phyloP scores from a whole-genome alignment of 306 rosid species.

The Medicago lupulina region DNA sequence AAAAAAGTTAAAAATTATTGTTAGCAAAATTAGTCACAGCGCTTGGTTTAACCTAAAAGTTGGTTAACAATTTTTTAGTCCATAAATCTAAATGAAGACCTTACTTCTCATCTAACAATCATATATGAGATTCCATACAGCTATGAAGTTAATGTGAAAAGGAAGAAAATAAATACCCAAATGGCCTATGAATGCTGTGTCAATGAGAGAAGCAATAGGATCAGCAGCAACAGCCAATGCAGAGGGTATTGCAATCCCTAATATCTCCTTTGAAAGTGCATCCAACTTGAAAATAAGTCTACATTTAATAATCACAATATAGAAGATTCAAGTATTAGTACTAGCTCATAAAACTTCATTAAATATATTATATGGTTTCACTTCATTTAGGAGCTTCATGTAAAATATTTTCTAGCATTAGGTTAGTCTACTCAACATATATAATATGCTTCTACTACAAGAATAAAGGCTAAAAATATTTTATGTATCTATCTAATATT shows the following conservation, averaged over 20 bases:
- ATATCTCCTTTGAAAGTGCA: conserved; percentile 66
- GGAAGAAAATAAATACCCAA: conserved; percentile 55
- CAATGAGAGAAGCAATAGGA: conserved; percentile 94
- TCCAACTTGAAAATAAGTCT: conserved; percentile 80
- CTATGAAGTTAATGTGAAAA: not conserved
- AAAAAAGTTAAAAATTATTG: too few species aligned
- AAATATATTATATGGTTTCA: not conserved
- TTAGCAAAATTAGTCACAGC: too few species aligned
- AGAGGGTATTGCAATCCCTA: conserved; percentile 84
- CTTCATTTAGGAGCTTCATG: not conserved
- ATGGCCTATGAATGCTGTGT: conserved; percentile 93
- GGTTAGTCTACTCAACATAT: not conserved
- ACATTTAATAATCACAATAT: conserved; percentile 31
- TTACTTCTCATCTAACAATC: not conserved
- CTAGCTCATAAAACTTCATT: not conserved
- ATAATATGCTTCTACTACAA: not conserved
- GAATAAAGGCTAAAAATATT: not conserved
- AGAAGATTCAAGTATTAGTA: not conserved
- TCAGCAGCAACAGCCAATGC: conserved; percentile 95
- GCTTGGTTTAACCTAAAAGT: too few species aligned
- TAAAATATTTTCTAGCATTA: not conserved
- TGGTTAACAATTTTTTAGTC: not conserved
- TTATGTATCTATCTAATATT: not conserved
- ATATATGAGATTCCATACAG: not conserved
- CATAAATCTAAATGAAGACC: not conserved